phyloP scores from a whole-genome alignment of 1,284 basidiomycete genomes.

The Heterobasidion parviporum region DNA sequence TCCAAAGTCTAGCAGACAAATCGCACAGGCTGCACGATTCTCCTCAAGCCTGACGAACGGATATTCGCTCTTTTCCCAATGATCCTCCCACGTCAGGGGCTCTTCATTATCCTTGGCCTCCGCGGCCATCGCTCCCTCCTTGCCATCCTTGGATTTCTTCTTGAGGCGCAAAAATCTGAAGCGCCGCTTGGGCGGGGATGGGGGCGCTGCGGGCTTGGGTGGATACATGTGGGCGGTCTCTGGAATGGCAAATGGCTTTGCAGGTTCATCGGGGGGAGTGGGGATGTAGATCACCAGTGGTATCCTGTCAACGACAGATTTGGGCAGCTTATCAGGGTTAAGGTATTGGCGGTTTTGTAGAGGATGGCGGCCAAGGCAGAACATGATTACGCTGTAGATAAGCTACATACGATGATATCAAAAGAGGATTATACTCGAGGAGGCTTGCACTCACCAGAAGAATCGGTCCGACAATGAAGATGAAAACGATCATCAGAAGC shows the following conservation, averaged over 20 bases:
- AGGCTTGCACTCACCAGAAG: slow-evolving; percentile 48
- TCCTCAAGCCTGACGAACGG: slow-evolving; percentile 67
- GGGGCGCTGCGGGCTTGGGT: slow-evolving; percentile 29
- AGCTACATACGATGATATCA: slow-evolving; percentile 33
- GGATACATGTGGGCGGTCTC: slow-evolving; percentile 48
- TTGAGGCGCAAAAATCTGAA: slow-evolving; percentile 42
- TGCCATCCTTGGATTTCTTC: slow-evolving; percentile 15
- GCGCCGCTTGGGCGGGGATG: slow-evolving; percentile 24
- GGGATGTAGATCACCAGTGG: slow-evolving; percentile 79
- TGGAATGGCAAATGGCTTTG: slow-evolving; percentile 29
- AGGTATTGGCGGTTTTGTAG: slow-evolving; percentile 62
- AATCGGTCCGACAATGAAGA: slow-evolving; percentile 70
- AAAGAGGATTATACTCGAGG: too few relatives aligned
- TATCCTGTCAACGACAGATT: slow-evolving; percentile 62
- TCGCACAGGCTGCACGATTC: slow-evolving; percentile 74
- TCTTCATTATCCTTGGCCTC: slow-evolving; percentile 19
- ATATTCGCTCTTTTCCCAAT: slow-evolving; percentile 44
- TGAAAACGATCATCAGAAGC: slow-evolving; percentile 58
- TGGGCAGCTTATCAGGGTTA: slow-evolving; percentile 67
- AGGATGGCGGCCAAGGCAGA: slow-evolving; percentile 71
- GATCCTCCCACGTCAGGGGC: slow-evolving; percentile 37
- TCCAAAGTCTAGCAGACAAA: slow-evolving; percentile 77
- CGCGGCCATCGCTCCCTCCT: slow-evolving; percentile 9
- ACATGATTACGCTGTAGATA: slow-evolving; percentile 65
- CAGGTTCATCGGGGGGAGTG: slow-evolving; percentile 38